Evolutionary conservation across 108 stramenopile species (phyloP).

Genomic region (Skeletonema marinoi): DNA sequence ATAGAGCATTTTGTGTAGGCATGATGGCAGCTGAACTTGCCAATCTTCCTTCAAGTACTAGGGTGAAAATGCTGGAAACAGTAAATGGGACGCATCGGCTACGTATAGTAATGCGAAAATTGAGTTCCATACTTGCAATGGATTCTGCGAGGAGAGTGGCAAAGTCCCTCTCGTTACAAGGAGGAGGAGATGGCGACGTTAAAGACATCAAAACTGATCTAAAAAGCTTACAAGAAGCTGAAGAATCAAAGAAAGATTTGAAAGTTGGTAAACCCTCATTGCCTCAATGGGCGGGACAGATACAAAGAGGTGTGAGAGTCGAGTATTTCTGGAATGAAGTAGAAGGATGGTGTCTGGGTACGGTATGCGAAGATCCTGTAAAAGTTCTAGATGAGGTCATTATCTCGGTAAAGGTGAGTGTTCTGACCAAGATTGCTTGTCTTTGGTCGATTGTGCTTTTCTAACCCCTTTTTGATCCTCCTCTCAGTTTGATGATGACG

Average conservation of each 20-base stretch:
- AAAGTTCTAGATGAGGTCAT: slow-evolving; percentile 74
- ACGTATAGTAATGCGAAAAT: slow-evolving; percentile 51
- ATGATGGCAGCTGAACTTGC: slow-evolving; percentile 83
- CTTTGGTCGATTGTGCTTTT: too few relatives aligned
- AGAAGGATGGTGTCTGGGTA: slow-evolving; percentile 74
- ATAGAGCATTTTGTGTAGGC: slow-evolving; percentile 60
- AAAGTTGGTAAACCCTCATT: slow-evolving; percentile 74
- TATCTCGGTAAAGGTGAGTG: slow-evolving; percentile 50
- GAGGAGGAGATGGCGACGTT: slow-evolving; percentile 4
- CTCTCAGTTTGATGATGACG: slow-evolving; percentile 71
- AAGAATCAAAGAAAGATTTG: slow-evolving; percentile 60
- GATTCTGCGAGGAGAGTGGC: slow-evolving; percentile 62
- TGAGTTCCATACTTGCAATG: slow-evolving; percentile 59
- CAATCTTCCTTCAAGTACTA: slow-evolving; percentile 51
- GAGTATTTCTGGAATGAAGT: slow-evolving; percentile 87
- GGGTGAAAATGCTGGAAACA: slow-evolving; percentile 56
- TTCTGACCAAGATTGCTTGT: too few relatives aligned
- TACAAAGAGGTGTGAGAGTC: slow-evolving; percentile 62
- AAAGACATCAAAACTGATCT: slow-evolving; percentile 12
- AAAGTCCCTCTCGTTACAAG: slow-evolving; percentile 32
- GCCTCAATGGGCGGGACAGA: slow-evolving; percentile 74
- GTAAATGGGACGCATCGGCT: slow-evolving; percentile 63
- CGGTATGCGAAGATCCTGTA: slow-evolving; percentile 74
- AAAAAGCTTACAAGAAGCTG: slow-evolving; percentile 53
- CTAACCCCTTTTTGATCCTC: too few relatives aligned